These are phyloP conservation scores for Teratosphaeria gauchensis DNA, from an alignment of 2,329 filamentous ascomycete species.

Conservation along the genomic window DNA sequence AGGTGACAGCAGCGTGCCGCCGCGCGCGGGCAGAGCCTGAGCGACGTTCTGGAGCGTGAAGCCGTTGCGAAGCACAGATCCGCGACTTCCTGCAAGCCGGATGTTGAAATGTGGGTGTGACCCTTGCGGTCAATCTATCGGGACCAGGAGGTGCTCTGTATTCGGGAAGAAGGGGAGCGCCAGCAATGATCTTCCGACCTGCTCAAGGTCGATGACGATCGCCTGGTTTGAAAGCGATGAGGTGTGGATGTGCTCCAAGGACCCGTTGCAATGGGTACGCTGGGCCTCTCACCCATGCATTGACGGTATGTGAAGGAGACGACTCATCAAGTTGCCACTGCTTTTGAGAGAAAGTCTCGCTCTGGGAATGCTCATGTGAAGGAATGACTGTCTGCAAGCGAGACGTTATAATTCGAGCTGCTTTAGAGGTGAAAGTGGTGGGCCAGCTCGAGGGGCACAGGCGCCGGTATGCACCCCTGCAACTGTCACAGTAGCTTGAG, in stretches of 20 bases:
- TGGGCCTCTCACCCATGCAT: not conserved
- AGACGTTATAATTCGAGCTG: not conserved
- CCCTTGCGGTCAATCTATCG: constrained; percentile 23
- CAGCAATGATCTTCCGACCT: constrained; percentile 5
- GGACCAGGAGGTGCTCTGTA: constrained; percentile 15
- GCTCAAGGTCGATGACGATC: constrained; percentile 12
- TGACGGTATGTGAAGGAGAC: not conserved
- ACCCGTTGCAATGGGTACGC: not conserved
- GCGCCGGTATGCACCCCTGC: not conserved
- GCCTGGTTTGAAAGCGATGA: constrained; percentile 4
- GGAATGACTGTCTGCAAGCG: not conserved
- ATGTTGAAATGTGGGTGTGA: constrained; percentile 11
- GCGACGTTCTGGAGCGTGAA: constrained; percentile 7
- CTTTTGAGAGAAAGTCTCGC: not conserved
- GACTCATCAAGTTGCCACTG: not conserved
- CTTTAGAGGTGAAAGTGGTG: not conserved
- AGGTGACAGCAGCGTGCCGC: not conserved
- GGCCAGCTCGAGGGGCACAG: not conserved
- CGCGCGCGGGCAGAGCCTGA: not conserved
- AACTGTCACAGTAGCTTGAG: not conserved
- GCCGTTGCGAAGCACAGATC: constrained; percentile 12
- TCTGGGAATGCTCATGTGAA: not conserved
- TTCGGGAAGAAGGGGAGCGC: constrained; percentile 8
- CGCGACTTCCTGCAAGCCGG: constrained; percentile 14
- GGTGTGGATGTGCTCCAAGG: not conserved